Evolutionary conservation across 176 grass and related monocot genomes (phyloP), one percentile per base, ranked within the genome.

Genomic region (Tillandsia fasciculata): DNA sequence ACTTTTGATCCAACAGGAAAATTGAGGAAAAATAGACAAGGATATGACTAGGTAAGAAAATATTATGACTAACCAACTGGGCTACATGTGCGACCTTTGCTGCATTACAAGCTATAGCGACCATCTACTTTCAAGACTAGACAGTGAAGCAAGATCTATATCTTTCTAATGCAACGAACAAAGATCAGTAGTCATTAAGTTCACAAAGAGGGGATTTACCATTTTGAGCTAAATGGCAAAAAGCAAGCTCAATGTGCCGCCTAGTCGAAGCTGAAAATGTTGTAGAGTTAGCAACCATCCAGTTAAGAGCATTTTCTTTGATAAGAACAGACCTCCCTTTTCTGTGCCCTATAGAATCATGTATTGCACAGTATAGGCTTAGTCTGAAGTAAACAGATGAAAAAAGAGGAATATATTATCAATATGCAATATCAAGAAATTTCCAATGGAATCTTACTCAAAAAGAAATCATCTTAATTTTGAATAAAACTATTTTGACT

Each of bases 191-290:
- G 3, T 15, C 4, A 57, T 57, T 17, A 48, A 50, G 47, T 64
- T n/a, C 14, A 26, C 28, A 67, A 49, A 67, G 33, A 68, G 12
- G 51, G 54, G 26, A 76, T 48, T 0, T 81, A 97, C 89, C 89
- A 61, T 97, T 97, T 84, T 97, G 93, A 80, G 93, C 86, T 74
- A 97, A 75, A 82, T 97, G 82, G 68, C 89, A 97, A 78, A 97
- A 83, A 1, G 89, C 84, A 66, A 97, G 86, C 77, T 97, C 93
- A 53, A 97, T 77, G 29, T 90, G 86, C 20, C 77, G 78, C 68
- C 81, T 68, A 15, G 84, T 83, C 42, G 89, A 83, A 77, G 81
- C 81, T 72, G 80, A 68, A 76, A 85, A 91, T 63, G 75, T 24
- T 4, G 81, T 70, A 23, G 84, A 92, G 64, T 84, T 92, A 64